Evolutionary conservation across 768 basidiomycete genomes (phyloP).

Genomic region (Boletus eberwhitei): DNA sequence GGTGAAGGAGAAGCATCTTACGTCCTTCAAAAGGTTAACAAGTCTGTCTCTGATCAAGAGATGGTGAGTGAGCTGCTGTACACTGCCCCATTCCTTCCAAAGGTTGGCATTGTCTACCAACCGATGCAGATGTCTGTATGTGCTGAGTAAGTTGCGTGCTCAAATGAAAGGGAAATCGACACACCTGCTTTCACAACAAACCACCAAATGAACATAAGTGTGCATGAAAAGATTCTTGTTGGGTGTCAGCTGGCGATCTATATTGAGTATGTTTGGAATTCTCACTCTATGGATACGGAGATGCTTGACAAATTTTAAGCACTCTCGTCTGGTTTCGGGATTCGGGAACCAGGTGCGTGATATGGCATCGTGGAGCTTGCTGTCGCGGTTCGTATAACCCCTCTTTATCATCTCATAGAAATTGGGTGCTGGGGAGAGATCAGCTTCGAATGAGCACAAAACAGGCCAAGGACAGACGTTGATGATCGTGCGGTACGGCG

Average conservation of each 20-base stretch:
- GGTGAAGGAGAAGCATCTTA: not conserved
- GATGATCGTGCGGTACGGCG: not conserved
- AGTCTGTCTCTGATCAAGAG: slow-evolving; percentile 16
- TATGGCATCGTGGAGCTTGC: slow-evolving; percentile 3
- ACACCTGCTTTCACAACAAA: slow-evolving; percentile 14
- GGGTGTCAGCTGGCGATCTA: slow-evolving; percentile 3
- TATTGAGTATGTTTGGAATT: not conserved
- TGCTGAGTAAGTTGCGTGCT: not conserved
- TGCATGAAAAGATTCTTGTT: slow-evolving; percentile 25
- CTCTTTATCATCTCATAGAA: slow-evolving; percentile 5
- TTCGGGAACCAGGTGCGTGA: not conserved
- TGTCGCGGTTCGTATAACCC: not conserved
- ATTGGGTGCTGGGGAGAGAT: slow-evolving; percentile 1
- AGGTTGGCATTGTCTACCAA: slow-evolving; percentile 1
- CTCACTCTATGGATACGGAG: slow-evolving; percentile 24
- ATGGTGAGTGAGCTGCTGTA: slow-evolving; percentile 18
- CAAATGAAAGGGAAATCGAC: not conserved
- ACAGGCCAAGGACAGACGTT: slow-evolving; percentile 10
- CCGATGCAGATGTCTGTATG: slow-evolving; percentile 5
- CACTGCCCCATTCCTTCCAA: slow-evolving; percentile 17
- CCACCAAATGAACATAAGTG: slow-evolving; percentile 21
- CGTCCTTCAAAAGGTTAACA: slow-evolving; percentile 2
- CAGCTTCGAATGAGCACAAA: not conserved
- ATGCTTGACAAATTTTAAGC: slow-evolving; percentile 1
- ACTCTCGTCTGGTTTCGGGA: not conserved